A percentile compares a stretch with the other conserved stretches of the same genome.
phyloP scores from a whole-genome alignment of 768 basidiomycete species.

The Kwoniella bestiolae region DNA sequence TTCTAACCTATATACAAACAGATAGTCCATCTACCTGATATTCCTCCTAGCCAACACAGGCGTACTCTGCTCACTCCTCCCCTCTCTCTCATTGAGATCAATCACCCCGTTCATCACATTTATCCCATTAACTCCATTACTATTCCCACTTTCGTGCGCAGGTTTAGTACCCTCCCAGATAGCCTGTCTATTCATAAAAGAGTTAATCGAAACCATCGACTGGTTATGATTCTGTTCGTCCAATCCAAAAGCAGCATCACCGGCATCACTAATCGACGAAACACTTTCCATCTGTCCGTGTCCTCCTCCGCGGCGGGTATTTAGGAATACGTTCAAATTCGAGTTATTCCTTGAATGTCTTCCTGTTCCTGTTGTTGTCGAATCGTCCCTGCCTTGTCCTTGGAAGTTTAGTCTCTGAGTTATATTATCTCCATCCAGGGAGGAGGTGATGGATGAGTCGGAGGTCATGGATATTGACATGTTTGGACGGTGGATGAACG shows the following conservation, averaged over 20 bases:
- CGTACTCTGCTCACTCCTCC: slow-evolving; percentile 36
- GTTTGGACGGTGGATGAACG: slow-evolving; percentile 3
- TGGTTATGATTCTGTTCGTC: slow-evolving; percentile 14
- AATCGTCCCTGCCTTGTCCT: slow-evolving; percentile 9
- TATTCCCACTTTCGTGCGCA: not conserved
- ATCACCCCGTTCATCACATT: not conserved
- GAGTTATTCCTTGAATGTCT: slow-evolving; percentile 9
- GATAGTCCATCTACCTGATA: not conserved
- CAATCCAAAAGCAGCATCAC: slow-evolving; percentile 17
- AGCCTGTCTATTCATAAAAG: slow-evolving; percentile 15
- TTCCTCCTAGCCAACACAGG: slow-evolving; percentile 31
- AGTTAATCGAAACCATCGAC: slow-evolving; percentile 14
- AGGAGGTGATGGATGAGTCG: slow-evolving; percentile 21
- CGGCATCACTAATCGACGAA: slow-evolving; percentile 15
- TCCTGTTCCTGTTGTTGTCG: not conserved
- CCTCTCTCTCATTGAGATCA: not conserved
- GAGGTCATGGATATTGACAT: slow-evolving; percentile 22
- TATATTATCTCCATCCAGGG: slow-evolving; percentile 22
- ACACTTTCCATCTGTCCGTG: slow-evolving; percentile 11
- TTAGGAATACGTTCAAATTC: slow-evolving; percentile 3
- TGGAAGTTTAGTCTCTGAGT: slow-evolving; percentile 19
- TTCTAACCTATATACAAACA: too few relatives aligned
- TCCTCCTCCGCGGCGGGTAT: not conserved
- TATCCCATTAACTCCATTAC: not conserved
- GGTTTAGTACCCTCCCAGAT: slow-evolving; percentile 11